Base-by-base conservation (phyloP, 305 asterid genomes). In the Plantago coronopus region DNA sequence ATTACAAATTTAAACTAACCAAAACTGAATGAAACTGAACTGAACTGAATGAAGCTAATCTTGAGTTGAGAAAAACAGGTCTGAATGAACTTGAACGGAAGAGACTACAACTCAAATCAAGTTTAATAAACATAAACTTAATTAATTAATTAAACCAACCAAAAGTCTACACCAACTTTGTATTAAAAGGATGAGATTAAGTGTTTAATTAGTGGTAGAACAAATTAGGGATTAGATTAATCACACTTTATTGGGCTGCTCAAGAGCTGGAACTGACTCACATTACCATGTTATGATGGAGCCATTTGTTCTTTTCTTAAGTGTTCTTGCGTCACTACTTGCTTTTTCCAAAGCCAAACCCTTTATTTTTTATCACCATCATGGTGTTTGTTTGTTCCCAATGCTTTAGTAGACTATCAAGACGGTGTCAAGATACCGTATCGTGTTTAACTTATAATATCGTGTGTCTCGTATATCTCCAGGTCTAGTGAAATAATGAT, bases 211-310 rank as follows among this genome's bases (percentile, higher is more conserved):
- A 10, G 31, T 56, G 18, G 17, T 20, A 59, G 64, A 31, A n/a
- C 13, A 27, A 15, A 34, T 34, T 34, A 1, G 38, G 7, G 40
- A 34, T 34, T 34, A 34, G 12, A 34, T 7, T 43, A 44, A 18
- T 57, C 58, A 57, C 27, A 22, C 25, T 57, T 17, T 19, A 27
- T 55, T 54, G 60, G 5, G 42, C 14, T 16, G 16, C 21, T 31
- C 8, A 47, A 68, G 50, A 45, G 71, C 63, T 70, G 81, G 76
- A 76, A 58, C 18, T 62, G 81, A 66, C 67, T 76, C 76, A 73
- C 40, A 7, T 49, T 9, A 63, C 40, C 78, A 67, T 71, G 74
- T 64, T 67, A 47, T 64, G 70, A 69, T 72, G 69, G 62, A 73
- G 21, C 63, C 49, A 62, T 62, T 69, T 62, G 61, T 42, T 60